A percentile compares a stretch with the other conserved stretches of the same genome.
Conservation (phyloP, 2,329 filamentous ascomycete genomes). For the Aspergillus uvarum region DNA sequence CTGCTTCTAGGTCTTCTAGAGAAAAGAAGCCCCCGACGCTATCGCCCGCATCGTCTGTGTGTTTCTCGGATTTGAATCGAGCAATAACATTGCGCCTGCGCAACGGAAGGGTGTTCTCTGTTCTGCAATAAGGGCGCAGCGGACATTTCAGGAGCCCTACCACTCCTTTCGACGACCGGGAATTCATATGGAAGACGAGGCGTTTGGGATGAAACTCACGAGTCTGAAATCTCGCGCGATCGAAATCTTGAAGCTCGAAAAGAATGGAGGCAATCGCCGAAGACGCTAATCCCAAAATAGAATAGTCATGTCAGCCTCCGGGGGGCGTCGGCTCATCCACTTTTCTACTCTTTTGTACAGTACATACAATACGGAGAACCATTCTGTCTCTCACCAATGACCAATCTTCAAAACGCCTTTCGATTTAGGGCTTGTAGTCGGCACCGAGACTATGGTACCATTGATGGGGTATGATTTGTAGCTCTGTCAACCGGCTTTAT, state of each 20-base stretch:
- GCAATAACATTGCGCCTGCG: slow-evolving; percentile 16
- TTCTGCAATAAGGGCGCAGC: slow-evolving; percentile 12
- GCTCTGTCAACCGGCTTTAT: neutral
- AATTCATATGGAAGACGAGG: slow-evolving; percentile 27
- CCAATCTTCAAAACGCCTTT: neutral
- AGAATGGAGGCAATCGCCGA: slow-evolving; percentile 1
- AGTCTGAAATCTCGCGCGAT: neutral
- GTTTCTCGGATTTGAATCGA: slow-evolving; percentile 19
- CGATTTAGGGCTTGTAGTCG: neutral
- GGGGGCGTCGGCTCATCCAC: neutral
- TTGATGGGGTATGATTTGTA: neutral
- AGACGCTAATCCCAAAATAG: slow-evolving; percentile 7
- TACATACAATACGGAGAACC: neutral
- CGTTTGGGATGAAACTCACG: neutral
- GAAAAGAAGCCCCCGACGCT: neutral
- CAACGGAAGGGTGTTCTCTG: slow-evolving; percentile 4
- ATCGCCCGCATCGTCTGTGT: neutral
- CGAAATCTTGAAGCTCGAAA: slow-evolving; percentile 10
- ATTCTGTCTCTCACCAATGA: neutral
- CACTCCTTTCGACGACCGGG: slow-evolving; percentile 21
- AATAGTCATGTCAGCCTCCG: neutral
- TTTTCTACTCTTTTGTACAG: neutral
- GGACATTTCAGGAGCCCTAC: slow-evolving; percentile 25
- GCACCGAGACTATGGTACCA: neutral
- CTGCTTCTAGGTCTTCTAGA: neutral